These are phyloP conservation scores for Fusarium paranaense DNA, from an alignment of 2,329 filamentous ascomycete species.

Conservation along the genomic window DNA sequence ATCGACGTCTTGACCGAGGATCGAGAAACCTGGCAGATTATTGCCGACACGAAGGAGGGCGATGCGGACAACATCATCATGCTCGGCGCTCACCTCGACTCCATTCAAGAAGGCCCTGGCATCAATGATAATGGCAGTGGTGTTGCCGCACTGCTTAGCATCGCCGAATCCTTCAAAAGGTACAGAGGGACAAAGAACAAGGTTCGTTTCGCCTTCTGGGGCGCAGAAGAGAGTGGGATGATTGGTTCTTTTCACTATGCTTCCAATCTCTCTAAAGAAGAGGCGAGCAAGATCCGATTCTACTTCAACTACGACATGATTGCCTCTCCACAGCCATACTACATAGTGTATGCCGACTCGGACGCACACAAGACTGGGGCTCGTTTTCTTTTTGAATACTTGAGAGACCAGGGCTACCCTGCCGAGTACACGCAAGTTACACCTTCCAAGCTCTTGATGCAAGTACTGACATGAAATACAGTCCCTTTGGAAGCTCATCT, in stretches of 20 bases:
- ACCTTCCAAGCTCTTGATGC: not conserved
- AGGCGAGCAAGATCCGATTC: conserved; percentile 67
- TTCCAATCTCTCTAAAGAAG: conserved; percentile 47
- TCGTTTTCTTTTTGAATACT: conserved; percentile 46
- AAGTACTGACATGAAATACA: conserved; percentile 7
- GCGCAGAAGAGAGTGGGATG: conserved; percentile 55
- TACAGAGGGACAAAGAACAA: conserved; percentile 53
- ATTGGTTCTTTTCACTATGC: conserved; percentile 56
- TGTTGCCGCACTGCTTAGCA: conserved; percentile 49
- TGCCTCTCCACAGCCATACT: conserved; percentile 53
- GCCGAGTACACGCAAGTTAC: conserved; percentile 31
- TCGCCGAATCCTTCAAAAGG: conserved; percentile 49
- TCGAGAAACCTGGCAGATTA: conserved; percentile 54
- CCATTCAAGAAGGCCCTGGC: conserved; percentile 53
- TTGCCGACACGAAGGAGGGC: conserved; percentile 55
- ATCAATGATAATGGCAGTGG: conserved; percentile 56
- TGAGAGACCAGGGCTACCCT: conserved; percentile 46
- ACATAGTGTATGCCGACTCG: conserved; percentile 53
- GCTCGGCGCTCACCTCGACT: conserved; percentile 55
- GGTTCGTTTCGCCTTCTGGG: conserved; percentile 56
- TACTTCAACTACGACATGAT: conserved; percentile 81
- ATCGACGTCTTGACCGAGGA: conserved; percentile 53
- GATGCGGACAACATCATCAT: conserved; percentile 54
- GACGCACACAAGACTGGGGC: conserved; percentile 52
- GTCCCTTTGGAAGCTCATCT: conserved; percentile 50